Base-by-base conservation (phyloP, 2,329 filamentous ascomycete species). In the Simplicillium aogashimaense region DNA sequence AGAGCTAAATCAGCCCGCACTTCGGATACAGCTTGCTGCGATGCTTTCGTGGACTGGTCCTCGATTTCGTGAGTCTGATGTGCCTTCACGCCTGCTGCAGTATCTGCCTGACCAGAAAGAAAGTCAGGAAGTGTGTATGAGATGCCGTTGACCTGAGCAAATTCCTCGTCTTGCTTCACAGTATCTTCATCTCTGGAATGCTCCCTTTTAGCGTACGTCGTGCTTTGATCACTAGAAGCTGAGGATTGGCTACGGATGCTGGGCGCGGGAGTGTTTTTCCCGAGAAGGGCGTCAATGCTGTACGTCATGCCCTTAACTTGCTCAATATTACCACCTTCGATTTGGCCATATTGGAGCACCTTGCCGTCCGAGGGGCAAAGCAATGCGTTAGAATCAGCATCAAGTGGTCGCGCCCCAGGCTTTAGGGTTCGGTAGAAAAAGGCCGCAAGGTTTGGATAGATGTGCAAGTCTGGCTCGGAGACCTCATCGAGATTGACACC, bases 271-370 rank as follows among this genome's bases (percentile, higher is more conserved):
- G 70, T 75, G 45, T 70, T 68, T 47, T 76, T 79, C 38, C 92
- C 92, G 2, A 98, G 74, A 2, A 98, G 74, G 7, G 92, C 89
- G 57, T 98, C 92, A 40, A 98, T 76, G 49, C 83, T 94, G 64
- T 98, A 98, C 1, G 92, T 98, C 73, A 98, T 92, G 44, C 92
- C 92, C 65, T 98, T 98, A 47, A 98, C 90, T 65, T 98, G 92
- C 60, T 98, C 92, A 34, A 98, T 94, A 55, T 95, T 87, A 36
- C 90, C 89, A 53, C 89, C 80, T 53, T 94, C 83, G 42, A 98
- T 95, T 51, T 80, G 81, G 10, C 92, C 92, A 51, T 88, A 95
- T 53, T 97, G 90, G 18, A 98, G 75, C 35, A 98, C 75, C 47
- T 84, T 83, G 36, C 92, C 92, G 59, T 98, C 92, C 5, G 92